Conservation (phyloP, 2,329 filamentous ascomycete species). For the Metarhizium album region DNA sequence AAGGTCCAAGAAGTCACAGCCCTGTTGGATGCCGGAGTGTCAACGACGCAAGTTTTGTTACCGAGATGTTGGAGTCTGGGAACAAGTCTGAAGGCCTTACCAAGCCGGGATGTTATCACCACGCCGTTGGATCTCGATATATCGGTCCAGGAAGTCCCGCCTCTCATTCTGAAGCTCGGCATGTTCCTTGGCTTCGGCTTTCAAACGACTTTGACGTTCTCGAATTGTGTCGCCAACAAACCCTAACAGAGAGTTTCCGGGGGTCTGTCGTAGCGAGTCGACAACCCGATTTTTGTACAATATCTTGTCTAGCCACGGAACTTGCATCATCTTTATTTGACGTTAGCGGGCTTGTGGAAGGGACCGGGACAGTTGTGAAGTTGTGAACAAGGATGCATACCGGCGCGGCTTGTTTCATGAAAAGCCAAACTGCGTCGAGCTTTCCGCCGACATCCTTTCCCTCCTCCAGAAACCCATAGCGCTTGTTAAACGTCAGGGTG, state of each 20-base stretch:
- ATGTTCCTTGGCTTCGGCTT: not conserved
- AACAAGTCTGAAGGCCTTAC: not conserved
- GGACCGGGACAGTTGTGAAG: no score
- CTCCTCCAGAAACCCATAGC: conserved; percentile 7
- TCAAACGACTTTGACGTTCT: not conserved
- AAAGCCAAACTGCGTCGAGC: conserved; percentile 7
- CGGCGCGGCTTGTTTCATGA: conserved; percentile 11
- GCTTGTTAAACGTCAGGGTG: conserved; percentile 8
- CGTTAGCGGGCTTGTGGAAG: no score
- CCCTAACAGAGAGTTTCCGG: conserved; percentile 18
- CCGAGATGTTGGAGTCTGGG: no score
- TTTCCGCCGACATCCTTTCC: conserved; percentile 5
- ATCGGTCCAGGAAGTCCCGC: conserved; percentile 9
- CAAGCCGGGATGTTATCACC: not conserved
- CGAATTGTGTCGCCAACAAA: conserved; percentile 24
- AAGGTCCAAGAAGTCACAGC: conserved; percentile 18
- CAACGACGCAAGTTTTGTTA: no score
- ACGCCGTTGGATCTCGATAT: conserved; percentile 9
- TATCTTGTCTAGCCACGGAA: conserved; percentile 3
- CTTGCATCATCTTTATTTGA: conserved; percentile 1
- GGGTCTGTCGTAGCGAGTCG: not conserved
- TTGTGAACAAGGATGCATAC: not conserved
- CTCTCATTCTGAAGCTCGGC: not conserved
- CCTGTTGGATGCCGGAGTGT: conserved; percentile 7
- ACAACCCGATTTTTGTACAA: conserved; percentile 8